Base-by-base conservation (phyloP, 352 stramenopile species). In the Pythium apleroticum region DNA sequence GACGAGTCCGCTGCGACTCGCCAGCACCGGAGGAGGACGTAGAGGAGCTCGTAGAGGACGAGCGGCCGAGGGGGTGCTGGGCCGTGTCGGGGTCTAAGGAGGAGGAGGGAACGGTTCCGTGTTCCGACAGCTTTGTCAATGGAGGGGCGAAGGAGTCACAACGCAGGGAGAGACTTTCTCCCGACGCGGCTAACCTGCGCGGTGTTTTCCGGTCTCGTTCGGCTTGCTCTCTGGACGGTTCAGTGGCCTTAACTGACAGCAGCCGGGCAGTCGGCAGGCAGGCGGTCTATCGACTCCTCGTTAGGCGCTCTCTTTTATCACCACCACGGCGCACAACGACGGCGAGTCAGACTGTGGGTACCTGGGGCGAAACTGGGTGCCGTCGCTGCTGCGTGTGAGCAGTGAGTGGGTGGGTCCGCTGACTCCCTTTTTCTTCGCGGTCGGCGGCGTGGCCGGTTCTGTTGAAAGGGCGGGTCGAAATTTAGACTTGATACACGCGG, bases 141-240 rank as follows among this genome's bases (percentile, higher is more conserved):
- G 52, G 31, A 39, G 37, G 43, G 43, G 41, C 41, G 43, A 22
- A 39, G 57, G 46, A 12, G 46, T 24, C 46, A 57, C 52, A 20
- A 57, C 58, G 46, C 20, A 46, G 49, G 49, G 60, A 66, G 60
- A 66, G 43, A 60, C 50, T 19, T 35, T 60, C 60, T 66, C 60
- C 52, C 60, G 52, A 56, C 60, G 60, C 52, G 60, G 52, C 60
- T 46, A 61, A 50, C 50, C 60, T 48, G 37, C 28, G 30, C 27
- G 39, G 39, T 65, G 25, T 66, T 39, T 66, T 66, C 60, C 52
- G 60, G 60, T 56, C 39, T 60, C 28, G 49, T 66, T 66, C 60
- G 45, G 60, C 46, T 65, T 60, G 52, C 41, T 35, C 52, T 41
- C 25, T 55, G 41, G 52, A 43, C 52, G 60, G 60, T 59, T 66